Conservation (phyloP, 129 eudicot species). For the Silybum marianum region DNA sequence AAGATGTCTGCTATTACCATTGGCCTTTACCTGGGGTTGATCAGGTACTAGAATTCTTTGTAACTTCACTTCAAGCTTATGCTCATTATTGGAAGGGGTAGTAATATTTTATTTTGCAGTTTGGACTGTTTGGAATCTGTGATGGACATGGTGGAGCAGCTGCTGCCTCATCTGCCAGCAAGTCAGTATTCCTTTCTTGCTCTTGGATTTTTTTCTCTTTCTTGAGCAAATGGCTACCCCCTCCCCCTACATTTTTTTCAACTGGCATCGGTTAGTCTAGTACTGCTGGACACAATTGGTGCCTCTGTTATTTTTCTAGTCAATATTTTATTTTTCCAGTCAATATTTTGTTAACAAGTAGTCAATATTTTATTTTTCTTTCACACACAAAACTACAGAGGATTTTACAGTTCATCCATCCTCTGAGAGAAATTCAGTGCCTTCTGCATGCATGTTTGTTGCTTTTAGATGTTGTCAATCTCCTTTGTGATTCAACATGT, state of each 20-base stretch:
- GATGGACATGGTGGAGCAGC: conserved; percentile 98
- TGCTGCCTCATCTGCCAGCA: conserved; percentile 95
- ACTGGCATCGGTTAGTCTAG: neutral
- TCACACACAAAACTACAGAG: neutral
- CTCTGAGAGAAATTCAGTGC: neutral
- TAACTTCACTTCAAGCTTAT: neutral
- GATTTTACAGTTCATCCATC: neutral
- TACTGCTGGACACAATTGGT: neutral
- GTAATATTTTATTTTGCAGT: conserved; percentile 46
- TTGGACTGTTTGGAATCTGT: conserved; percentile 89
- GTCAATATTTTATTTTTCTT: neutral
- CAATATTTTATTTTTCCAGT: neutral
- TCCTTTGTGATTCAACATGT: neutral
- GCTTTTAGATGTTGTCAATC: conserved; percentile 7
- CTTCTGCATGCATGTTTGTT: neutral
- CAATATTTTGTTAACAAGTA: neutral
- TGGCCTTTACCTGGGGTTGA: conserved; percentile 91
- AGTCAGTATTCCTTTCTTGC: conserved; percentile 52
- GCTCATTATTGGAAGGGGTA: conserved; percentile 18
- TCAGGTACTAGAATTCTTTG: conserved; percentile 49
- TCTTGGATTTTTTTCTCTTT: neutral
- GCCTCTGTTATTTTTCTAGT: neutral
- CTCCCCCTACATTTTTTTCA: neutral
- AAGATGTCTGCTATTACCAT: conserved; percentile 80
- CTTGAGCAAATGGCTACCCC: conserved; percentile 8